phyloP scores from a whole-genome alignment of 2,329 filamentous ascomycete species.

The Colletotrichum sp. region DNA sequence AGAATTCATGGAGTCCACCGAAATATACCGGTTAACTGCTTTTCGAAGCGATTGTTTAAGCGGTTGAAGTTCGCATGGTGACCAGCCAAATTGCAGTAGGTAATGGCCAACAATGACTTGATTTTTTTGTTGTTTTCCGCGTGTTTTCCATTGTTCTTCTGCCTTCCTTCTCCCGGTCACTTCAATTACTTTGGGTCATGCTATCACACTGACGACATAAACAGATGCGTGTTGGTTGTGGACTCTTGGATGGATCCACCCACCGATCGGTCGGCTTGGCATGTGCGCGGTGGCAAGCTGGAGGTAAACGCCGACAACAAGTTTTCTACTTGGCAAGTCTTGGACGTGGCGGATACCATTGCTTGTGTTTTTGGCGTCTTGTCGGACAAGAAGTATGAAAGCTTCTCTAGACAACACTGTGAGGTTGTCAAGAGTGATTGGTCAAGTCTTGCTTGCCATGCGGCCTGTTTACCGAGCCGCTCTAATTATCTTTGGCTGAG shows the following conservation, averaged over 20 bases:
- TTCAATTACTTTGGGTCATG: neutral
- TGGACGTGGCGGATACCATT: neutral
- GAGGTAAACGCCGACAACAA: neutral
- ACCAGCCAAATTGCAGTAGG: accelerated
- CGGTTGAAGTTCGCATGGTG: neutral
- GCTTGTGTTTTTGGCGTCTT: neutral
- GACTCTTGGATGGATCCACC: neutral
- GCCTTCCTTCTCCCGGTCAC: neutral
- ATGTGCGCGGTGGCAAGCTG: neutral
- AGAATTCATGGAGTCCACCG: neutral
- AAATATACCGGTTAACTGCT: accelerated
- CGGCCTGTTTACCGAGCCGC: neutral
- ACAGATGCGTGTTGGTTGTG: neutral
- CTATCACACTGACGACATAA: neutral
- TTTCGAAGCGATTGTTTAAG: neutral
- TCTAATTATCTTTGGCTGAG: neutral
- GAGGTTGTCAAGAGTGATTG: neutral
- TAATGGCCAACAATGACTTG: neutral
- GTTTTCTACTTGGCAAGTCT: neutral
- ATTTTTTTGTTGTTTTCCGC: neutral
- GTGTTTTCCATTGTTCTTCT: neutral
- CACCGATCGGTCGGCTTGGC: neutral
- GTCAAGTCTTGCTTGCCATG: neutral
- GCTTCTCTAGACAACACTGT: neutral
- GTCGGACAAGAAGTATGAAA: neutral